Evolutionary conservation across 2,329 filamentous ascomycete species (phyloP).

Genomic region (Sphaerulina populicola): DNA sequence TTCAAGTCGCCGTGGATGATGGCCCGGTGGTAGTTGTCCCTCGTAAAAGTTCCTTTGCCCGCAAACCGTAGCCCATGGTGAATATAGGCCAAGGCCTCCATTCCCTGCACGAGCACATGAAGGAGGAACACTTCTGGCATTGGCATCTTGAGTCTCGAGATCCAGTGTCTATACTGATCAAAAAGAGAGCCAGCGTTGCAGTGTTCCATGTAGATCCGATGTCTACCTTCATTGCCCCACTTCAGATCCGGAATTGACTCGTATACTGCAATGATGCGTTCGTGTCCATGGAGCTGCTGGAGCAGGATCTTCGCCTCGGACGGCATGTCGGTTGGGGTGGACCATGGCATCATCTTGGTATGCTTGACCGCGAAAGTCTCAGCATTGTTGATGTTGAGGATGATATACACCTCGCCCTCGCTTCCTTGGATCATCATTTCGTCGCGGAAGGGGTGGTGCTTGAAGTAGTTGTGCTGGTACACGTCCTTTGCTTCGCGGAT

Average conservation of each 20-base stretch:
- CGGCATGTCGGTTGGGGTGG: background rate
- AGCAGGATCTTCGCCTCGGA: background rate
- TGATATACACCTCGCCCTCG: background rate
- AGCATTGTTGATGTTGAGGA: background rate
- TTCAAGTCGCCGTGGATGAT: slow-evolving; percentile 20
- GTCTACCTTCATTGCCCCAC: background rate
- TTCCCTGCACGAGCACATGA: slow-evolving; percentile 15
- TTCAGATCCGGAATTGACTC: background rate
- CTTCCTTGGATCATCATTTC: background rate
- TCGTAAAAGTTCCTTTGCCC: slow-evolving; percentile 5
- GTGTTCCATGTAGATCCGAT: slow-evolving; percentile 16
- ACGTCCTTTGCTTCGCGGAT: background rate
- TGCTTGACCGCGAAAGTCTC: background rate
- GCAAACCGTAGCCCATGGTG: slow-evolving; percentile 15
- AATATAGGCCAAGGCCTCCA: slow-evolving; percentile 14
- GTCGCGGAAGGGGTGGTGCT: background rate
- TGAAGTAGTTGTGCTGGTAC: slow-evolving; percentile 1
- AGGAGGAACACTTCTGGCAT: slow-evolving; percentile 18
- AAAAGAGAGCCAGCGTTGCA: slow-evolving; percentile 14
- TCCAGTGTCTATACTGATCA: slow-evolving; percentile 5
- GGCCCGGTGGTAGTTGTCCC: slow-evolving; percentile 4
- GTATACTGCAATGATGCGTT: slow-evolving; percentile 1
- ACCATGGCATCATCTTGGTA: background rate
- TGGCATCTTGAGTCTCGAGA: background rate
- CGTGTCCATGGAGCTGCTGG: background rate